Conservation (phyloP, 1,139 yeast species). For the Debaryomyces sp. region DNA sequence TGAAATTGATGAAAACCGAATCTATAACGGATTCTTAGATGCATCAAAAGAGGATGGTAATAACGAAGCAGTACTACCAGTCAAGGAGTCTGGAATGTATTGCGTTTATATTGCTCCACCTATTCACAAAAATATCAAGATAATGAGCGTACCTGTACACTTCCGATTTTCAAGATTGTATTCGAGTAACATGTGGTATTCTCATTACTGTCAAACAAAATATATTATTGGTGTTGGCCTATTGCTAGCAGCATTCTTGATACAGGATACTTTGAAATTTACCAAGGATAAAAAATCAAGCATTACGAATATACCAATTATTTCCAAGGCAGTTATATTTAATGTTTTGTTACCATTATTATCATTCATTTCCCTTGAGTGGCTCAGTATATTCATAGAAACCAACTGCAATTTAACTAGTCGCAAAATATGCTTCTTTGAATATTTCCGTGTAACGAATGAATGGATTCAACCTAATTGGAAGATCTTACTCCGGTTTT, state of each 20-base stretch:
- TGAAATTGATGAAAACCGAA: background rate
- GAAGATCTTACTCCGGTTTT: conserved; percentile 13
- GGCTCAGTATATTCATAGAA: conserved; percentile 17
- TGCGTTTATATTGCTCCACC: conserved; percentile 37
- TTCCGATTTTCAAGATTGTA: conserved; percentile 13
- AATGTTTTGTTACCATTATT: conserved; percentile 30
- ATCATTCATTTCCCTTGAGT: conserved; percentile 12
- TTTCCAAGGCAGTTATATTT: conserved; percentile 34
- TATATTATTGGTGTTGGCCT: conserved; percentile 20
- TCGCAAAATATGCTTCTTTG: conserved; percentile 13
- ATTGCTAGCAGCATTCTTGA: conserved; percentile 23
- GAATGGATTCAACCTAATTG: conserved; percentile 10
- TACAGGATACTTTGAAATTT: conserved; percentile 30
- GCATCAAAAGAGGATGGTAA: conserved; percentile 1
- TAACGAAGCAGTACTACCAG: conserved; percentile 16
- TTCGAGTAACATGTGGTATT: background rate
- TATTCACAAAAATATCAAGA: conserved; percentile 6
- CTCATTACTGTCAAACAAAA: conserved; percentile 7
- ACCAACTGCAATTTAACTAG: conserved; percentile 18
- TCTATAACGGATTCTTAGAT: background rate
- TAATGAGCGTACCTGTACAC: conserved; percentile 11
- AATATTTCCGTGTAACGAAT: conserved; percentile 1
- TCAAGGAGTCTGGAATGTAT: conserved; percentile 30
- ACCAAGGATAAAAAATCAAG: conserved; percentile 30
- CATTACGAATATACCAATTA: conserved; percentile 31